These are phyloP conservation scores for Boletus subparvulus DNA, from an alignment of 768 basidiomycete genomes.

Conservation along the genomic window DNA sequence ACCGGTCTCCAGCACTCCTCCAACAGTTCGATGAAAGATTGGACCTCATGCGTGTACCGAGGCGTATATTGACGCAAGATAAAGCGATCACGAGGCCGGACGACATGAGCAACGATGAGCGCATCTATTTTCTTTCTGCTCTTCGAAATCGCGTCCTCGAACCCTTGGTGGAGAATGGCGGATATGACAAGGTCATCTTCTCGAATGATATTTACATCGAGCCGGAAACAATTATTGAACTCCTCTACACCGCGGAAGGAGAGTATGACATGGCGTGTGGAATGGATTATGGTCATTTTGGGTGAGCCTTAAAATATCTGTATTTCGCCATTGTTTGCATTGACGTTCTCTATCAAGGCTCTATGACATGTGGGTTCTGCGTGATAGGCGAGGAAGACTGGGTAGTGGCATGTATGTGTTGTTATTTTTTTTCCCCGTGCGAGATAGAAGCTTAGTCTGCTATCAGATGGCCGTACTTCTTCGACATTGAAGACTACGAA, in stretches of 20 bases:
- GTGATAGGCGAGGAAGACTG: conserved; percentile 19
- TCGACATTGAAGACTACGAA: conserved; percentile 36
- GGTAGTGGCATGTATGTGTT: conserved; percentile 16
- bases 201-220: conserved; percentile 44
- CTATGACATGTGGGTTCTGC: conserved; percentile 26
- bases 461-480: conserved; percentile 41
- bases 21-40: conserved; percentile 9
- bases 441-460: background rate
- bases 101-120: background rate
- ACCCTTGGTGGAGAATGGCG: conserved; percentile 37
- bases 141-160: conserved; percentile 44
- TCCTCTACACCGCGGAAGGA: conserved; percentile 38
- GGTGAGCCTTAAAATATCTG: conserved; percentile 26
- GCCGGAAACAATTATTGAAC: conserved; percentile 40
- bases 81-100: conserved; percentile 6
- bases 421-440: background rate
- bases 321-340: background rate
- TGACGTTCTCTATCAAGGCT: conserved; percentile 8
- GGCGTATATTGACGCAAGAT: conserved; percentile 15
- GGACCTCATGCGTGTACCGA: conserved; percentile 9
- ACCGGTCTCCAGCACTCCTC: conserved; percentile 13
- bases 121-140: conserved; percentile 13
- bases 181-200: conserved; percentile 41
- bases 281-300: conserved; percentile 38
- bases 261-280: conserved; percentile 46